Evolutionary conservation across 176 grass and related monocot species (phyloP).

Genomic region (Oryza officinalis): DNA sequence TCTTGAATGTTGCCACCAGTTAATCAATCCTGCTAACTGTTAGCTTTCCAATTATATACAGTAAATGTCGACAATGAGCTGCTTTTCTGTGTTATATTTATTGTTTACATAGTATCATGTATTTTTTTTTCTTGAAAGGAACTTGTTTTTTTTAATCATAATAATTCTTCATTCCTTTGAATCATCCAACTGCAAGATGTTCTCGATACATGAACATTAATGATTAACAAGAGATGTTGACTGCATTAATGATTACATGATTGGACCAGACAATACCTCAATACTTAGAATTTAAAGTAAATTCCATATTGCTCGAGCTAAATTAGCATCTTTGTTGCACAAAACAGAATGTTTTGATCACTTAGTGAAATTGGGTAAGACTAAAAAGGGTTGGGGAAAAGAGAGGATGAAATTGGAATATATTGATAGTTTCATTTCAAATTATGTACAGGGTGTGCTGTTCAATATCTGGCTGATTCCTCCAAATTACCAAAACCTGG

Average conservation of each 20-base stretch:
- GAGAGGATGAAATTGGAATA: not conserved
- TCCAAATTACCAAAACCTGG: not conserved
- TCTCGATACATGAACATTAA: not conserved
- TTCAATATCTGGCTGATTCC: not conserved
- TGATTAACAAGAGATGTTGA: not conserved
- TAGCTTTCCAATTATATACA: not conserved
- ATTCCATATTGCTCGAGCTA: not conserved
- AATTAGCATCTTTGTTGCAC: not conserved
- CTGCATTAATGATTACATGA: not conserved
- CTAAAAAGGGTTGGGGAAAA: not conserved
- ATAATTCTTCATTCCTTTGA: not conserved
- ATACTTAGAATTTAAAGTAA: not conserved
- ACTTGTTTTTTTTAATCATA: not conserved
- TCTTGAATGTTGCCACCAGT: constrained; percentile 21
- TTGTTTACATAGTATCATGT: not conserved
- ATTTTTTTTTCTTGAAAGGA: not conserved
- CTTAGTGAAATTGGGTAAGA: not conserved
- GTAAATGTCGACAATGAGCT: not conserved
- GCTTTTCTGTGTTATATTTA: constrained; percentile 21
- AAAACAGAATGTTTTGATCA: no score
- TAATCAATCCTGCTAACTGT: not conserved
- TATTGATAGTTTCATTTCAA: not conserved
- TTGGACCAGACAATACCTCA: not conserved
- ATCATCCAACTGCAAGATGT: not conserved
- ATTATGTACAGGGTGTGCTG: not conserved